A percentile compares a stretch with the other conserved stretches of the same genome.
phyloP scores from a whole-genome alignment of 768 basidiomycete species.

The Agaricus blazei region DNA sequence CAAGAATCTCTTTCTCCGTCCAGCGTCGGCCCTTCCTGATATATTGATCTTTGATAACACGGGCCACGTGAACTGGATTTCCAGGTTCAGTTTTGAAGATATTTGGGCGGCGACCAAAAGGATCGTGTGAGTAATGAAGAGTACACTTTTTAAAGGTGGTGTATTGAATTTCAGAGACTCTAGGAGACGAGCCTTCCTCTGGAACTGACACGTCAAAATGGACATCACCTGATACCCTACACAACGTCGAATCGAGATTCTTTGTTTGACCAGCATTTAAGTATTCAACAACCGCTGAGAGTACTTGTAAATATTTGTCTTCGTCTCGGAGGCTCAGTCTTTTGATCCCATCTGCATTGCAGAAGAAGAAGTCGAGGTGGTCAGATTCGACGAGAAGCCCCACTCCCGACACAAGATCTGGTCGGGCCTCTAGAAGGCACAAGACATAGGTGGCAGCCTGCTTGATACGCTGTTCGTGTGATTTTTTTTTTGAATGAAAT shows the following conservation, averaged over 20 bases:
- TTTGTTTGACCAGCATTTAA: neutral
- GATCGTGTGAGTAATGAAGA: neutral
- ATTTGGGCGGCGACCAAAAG: neutral
- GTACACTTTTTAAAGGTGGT: neutral
- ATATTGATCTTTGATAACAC: conserved; percentile 1
- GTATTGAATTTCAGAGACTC: no score
- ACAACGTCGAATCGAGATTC: neutral
- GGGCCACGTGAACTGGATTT: neutral
- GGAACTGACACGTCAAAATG: neutral
- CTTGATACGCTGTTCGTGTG: neutral
- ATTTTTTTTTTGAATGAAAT: neutral
- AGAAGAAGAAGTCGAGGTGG: neutral
- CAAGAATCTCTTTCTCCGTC: neutral
- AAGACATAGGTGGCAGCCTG: neutral
- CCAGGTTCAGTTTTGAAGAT: neutral
- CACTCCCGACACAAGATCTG: neutral
- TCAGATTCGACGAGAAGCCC: neutral
- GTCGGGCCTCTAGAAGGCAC: neutral
- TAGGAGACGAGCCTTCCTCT: no score
- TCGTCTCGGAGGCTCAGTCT: neutral
- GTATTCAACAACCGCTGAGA: neutral
- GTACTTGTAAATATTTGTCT: neutral
- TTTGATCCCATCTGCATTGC: neutral
- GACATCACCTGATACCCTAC: neutral
- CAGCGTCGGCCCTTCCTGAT: neutral